Evolutionary conservation across 805 yeast species (phyloP).

Genomic region (Wickerhamomyces ciferrii): DNA sequence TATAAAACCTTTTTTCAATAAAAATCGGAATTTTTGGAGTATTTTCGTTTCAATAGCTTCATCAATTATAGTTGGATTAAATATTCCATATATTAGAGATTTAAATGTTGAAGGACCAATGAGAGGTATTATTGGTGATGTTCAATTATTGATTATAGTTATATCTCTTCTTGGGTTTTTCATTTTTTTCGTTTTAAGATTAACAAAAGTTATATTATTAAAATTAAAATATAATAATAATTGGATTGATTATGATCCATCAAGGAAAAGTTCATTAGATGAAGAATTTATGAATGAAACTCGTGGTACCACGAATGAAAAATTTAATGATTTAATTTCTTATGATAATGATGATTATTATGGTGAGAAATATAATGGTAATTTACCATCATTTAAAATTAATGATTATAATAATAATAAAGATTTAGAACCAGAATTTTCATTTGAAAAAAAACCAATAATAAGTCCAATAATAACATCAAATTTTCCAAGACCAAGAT

Average conservation of each 20-base stretch:
- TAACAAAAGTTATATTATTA: background rate
- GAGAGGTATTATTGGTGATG: constrained; percentile 35
- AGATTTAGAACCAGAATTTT: background rate
- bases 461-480: background rate
- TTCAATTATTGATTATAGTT: constrained; percentile 5
- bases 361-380: too few species aligned
- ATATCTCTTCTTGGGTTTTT: constrained; percentile 3
- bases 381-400: too few species aligned
- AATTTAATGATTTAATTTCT: background rate
- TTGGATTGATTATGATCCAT: background rate
- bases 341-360: background rate
- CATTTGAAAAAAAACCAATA: background rate
- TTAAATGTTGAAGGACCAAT: constrained; percentile 24
- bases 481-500: background rate
- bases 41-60: constrained; percentile 33
- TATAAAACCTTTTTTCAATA: constrained; percentile 24
- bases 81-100: constrained; percentile 35
- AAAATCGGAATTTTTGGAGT: constrained; percentile 24
- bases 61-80: constrained; percentile 33
- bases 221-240: background rate
- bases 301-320: background rate
- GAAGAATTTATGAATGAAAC: background rate
- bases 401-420: too few species aligned
- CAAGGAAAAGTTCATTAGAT: background rate
- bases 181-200: constrained; percentile 3